Conservation (phyloP, 495 filamentous ascomycete species). For the Penicillium macrosclerotiorum region DNA sequence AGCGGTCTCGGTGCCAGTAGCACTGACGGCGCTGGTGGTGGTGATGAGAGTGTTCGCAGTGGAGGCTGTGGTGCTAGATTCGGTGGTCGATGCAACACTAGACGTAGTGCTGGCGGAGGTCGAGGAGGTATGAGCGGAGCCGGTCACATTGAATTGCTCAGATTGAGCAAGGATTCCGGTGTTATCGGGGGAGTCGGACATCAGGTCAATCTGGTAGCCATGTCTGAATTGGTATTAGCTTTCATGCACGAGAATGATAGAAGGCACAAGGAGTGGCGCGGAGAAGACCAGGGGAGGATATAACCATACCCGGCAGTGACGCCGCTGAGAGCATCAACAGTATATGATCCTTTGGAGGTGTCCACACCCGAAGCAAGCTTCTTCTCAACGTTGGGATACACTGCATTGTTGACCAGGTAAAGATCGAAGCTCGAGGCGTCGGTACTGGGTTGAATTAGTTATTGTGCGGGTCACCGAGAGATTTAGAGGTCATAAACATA, state of each 20-base stretch:
- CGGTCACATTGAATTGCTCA: constrained; percentile 36
- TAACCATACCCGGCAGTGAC: constrained; percentile 29
- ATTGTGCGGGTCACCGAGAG: background rate
- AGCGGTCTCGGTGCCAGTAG: constrained; percentile 10
- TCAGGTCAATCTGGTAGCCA: constrained; percentile 42
- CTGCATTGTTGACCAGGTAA: constrained; percentile 38
- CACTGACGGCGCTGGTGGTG: constrained; percentile 3
- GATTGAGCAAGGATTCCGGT: constrained; percentile 44
- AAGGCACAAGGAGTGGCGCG: background rate
- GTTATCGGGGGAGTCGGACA: constrained; percentile 28
- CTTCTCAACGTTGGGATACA: constrained; percentile 42
- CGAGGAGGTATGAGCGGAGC: constrained; percentile 14
- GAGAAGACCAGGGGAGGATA: background rate
- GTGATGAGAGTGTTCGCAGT: constrained; percentile 12
- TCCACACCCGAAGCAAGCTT: constrained; percentile 40
- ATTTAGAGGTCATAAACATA: constrained; percentile 10
- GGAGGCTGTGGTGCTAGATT: constrained; percentile 11
- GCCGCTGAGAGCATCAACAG: constrained; percentile 20
- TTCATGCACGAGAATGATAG: background rate
- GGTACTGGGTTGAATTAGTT: constrained; percentile 23
- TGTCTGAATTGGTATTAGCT: no score
- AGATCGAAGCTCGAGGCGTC: constrained; percentile 36
- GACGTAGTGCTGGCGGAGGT: background rate
- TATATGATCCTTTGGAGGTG: constrained; percentile 36
- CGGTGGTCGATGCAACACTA: constrained; percentile 9